phyloP scores from a whole-genome alignment of 495 filamentous ascomycete species.

The Neurospora sp. region DNA sequence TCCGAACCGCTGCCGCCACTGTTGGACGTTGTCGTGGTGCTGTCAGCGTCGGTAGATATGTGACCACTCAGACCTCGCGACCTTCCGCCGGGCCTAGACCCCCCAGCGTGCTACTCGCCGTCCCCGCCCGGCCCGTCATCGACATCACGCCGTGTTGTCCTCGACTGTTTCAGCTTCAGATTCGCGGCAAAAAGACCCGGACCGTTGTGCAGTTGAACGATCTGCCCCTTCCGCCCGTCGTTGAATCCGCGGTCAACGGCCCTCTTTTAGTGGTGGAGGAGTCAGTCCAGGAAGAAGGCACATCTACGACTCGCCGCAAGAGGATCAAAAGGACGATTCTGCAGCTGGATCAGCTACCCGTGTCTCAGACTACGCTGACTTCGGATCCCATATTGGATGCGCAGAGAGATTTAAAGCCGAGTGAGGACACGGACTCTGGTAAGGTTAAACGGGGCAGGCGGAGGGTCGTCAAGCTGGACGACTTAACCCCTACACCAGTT shows the following conservation, averaged over 20 bases:
- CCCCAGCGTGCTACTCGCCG: not conserved
- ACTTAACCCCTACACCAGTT: not conserved
- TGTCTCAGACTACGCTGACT: not conserved
- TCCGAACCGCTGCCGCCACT: slow-evolving; percentile 13
- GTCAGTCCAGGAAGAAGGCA: not conserved
- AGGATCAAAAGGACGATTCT: not conserved
- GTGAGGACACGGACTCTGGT: not conserved
- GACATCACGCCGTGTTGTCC: not conserved
- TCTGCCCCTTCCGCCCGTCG: slow-evolving; percentile 31
- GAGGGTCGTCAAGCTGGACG: not conserved
- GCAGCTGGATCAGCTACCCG: not conserved
- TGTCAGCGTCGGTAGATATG: not conserved
- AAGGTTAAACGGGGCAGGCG: not conserved
- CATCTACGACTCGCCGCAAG: not conserved
- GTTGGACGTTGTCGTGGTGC: slow-evolving; percentile 9
- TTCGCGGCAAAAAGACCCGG: slow-evolving; percentile 34
- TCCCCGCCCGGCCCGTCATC: not conserved
- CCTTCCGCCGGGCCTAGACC: slow-evolving; percentile 5
- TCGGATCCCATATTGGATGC: not conserved
- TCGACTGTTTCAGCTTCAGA: slow-evolving; percentile 7
- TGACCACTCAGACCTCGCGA: not conserved
- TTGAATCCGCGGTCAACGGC: not conserved
- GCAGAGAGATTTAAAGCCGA: not conserved
- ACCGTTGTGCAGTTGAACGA: slow-evolving; percentile 51
- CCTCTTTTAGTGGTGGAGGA: not conserved